Conservation (phyloP, 192 early-diverging fungal species). For the Backusella macrospora region DNA sequence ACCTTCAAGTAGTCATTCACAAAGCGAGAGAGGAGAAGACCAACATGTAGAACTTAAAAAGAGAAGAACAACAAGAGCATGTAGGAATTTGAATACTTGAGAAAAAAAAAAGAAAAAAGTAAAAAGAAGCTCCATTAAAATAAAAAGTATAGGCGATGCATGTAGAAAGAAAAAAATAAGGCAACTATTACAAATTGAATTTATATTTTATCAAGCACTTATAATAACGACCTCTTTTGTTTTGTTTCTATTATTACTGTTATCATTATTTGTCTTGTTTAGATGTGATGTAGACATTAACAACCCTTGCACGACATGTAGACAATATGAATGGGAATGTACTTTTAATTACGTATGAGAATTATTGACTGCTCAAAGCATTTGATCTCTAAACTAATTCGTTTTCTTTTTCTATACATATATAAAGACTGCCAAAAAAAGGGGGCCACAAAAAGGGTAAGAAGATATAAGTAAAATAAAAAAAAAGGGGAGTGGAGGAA, state of each 20-base stretch:
- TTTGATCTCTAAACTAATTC: background rate
- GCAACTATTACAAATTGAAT: background rate
- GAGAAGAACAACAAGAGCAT: constrained; percentile 9
- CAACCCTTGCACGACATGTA: constrained; percentile 33
- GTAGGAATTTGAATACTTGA: background rate
- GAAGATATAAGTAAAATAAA: too few relatives aligned
- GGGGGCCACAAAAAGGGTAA: constrained; percentile 40
- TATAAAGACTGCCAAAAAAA: constrained; percentile 25
- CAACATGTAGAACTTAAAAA: background rate
- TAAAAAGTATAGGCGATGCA: constrained; percentile 31
- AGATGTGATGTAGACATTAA: constrained; percentile 36
- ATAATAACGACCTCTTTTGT: too few relatives aligned
- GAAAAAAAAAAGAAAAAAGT: background rate
- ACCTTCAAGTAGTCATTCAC: background rate
- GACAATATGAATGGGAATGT: constrained; percentile 38
- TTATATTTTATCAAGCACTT: too few relatives aligned
- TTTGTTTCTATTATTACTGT: too few relatives aligned
- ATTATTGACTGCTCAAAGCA: too few relatives aligned
- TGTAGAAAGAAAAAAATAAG: constrained; percentile 38
- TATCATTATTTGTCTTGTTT: background rate
- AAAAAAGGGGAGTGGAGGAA: background rate
- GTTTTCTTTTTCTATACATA: too few relatives aligned
- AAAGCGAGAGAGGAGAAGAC: background rate
- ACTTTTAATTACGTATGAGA: constrained; percentile 34
- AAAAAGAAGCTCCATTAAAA: background rate